Evolutionary conservation across 805 yeast species (phyloP).

Genomic region (Spathaspora sp.): DNA sequence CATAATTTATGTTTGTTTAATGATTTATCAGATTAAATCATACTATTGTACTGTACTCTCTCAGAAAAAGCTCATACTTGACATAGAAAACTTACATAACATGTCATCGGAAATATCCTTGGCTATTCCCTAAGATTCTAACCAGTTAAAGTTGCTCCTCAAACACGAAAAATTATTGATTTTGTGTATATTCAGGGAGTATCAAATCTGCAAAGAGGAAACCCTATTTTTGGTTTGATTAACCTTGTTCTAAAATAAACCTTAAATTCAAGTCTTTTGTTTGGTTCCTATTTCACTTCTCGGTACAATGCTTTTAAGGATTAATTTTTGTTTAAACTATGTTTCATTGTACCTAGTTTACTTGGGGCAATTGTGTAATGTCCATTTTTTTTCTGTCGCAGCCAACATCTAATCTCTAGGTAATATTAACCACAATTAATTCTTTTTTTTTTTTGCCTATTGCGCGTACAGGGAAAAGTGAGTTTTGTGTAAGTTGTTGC

Average conservation of each 20-base stretch:
- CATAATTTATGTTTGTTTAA: not conserved
- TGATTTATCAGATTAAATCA: not conserved
- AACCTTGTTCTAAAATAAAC: too few species aligned
- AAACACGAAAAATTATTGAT: not conserved
- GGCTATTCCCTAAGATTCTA: not conserved
- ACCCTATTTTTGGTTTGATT: not conserved
- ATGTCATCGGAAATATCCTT: not conserved
- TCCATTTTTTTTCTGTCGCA: not conserved
- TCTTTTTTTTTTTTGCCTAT: not conserved
- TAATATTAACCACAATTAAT: not conserved
- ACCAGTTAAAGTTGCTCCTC: not conserved
- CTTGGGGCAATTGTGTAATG: not conserved
- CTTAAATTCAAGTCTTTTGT: too few species aligned
- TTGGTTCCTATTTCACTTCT: too few species aligned
- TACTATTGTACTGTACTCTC: not conserved
- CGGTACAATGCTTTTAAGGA: too few species aligned
- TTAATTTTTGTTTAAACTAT: too few species aligned
- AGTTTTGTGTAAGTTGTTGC: not conserved
- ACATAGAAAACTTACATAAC: not conserved
- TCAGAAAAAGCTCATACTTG: too few species aligned
- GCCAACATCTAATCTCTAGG: not conserved
- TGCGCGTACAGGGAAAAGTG: not conserved
- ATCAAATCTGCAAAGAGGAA: not conserved
- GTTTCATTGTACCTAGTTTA: too few species aligned
- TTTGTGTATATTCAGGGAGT: not conserved